These are phyloP conservation scores for Paspalum notatum DNA, from an alignment of 176 grass and related monocot species.

Conservation along the genomic window DNA sequence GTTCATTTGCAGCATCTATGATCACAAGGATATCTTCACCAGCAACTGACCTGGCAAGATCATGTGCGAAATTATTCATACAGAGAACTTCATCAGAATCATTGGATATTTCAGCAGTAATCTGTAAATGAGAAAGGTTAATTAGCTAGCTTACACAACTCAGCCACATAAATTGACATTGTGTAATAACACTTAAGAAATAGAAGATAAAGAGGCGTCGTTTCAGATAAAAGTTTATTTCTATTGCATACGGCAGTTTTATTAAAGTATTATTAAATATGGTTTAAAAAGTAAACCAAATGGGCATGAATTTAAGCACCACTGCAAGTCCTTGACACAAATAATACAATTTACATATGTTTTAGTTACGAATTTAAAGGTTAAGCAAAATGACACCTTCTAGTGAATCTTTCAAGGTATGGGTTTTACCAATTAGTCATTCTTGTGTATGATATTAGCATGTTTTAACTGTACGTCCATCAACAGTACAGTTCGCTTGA, in stretches of 20 bases:
- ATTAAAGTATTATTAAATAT: not conserved
- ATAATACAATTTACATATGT: not conserved
- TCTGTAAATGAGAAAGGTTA: constrained; percentile 30
- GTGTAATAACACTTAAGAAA: constrained; percentile 1
- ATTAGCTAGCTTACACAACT: constrained; percentile 13
- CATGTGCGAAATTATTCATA: constrained; percentile 59
- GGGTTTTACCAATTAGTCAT: too few species aligned
- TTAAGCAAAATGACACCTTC: not conserved
- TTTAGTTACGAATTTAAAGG: not conserved
- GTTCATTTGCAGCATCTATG: constrained; percentile 43
- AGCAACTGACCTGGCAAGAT: constrained; percentile 67
- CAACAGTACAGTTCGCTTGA: not conserved
- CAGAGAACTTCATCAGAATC: constrained; percentile 44
- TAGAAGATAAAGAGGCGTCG: not conserved
- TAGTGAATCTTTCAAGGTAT: too few species aligned
- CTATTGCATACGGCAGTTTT: not conserved
- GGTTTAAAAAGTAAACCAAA: not conserved
- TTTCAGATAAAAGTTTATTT: not conserved
- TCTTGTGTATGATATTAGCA: too few species aligned
- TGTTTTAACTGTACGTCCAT: not conserved
- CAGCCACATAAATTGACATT: not conserved
- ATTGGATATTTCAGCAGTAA: not conserved
- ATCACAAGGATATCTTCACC: constrained; percentile 60
- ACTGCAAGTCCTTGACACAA: not conserved
- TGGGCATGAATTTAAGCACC: not conserved